Evolutionary conservation across 192 early-diverging fungal species (phyloP).

Genomic region (Dissophora ornata): DNA sequence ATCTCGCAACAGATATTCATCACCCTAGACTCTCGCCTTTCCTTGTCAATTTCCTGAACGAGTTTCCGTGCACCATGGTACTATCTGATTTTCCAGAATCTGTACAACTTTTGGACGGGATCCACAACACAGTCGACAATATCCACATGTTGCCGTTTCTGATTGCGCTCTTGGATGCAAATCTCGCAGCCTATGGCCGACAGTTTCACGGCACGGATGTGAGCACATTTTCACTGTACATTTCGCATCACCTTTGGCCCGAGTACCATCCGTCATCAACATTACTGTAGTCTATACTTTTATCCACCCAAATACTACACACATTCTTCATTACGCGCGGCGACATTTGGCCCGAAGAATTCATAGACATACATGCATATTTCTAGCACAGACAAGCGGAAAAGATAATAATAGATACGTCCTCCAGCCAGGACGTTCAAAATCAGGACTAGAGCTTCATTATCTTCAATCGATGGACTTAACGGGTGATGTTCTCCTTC

Average conservation of each 20-base stretch:
- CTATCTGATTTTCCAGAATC: conserved; percentile 29
- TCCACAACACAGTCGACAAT: conserved; percentile 12
- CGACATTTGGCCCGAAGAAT: too few species aligned
- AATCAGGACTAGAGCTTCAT: too few species aligned
- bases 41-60: conserved; percentile 14
- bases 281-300: too few species aligned
- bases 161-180: conserved; percentile 16
- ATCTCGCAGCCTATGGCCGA: conserved; percentile 10
- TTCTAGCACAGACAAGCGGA: too few species aligned
- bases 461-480: too few species aligned
- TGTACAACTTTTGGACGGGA: not conserved
- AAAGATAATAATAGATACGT: too few species aligned
- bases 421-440: too few species aligned
- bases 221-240: conserved; percentile 10
- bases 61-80: conserved; percentile 49
- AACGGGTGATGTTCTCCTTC: too few species aligned
- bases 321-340: too few species aligned
- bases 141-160: conserved; percentile 15
- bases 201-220: conserved; percentile 6
- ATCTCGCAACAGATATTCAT: conserved; percentile 55
- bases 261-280: conserved; percentile 14
- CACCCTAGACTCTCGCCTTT: conserved; percentile 35
- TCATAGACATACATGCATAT: too few species aligned
- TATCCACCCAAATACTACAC: too few species aligned
- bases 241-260: conserved; percentile 9